These are phyloP conservation scores for Beta vulgaris DNA, from an alignment of 148 eudicot species.

Conservation along the genomic window DNA sequence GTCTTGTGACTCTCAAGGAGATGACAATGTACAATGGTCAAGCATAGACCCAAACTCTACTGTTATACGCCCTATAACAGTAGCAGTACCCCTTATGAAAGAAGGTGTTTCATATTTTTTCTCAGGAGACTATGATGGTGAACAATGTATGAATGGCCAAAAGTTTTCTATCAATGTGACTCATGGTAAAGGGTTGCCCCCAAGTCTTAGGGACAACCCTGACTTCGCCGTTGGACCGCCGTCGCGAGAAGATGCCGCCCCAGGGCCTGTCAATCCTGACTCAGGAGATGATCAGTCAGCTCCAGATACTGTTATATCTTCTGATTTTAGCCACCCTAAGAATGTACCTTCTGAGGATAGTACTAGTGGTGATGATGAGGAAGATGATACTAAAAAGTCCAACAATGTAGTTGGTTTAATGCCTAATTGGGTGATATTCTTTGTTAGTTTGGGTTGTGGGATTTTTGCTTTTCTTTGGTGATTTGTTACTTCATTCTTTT, in stretches of 20 bases:
- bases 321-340: conserved; percentile 60
- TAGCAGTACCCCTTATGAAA: conserved; percentile 58
- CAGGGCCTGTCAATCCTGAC: conserved; percentile 42
- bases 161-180: conserved; percentile 64
- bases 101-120: conserved; percentile 71
- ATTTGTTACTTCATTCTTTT: conserved; percentile 5
- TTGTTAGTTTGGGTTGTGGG: conserved; percentile 28
- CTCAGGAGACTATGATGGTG: conserved; percentile 88
- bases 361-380: conserved; percentile 26
- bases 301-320: conserved; percentile 53
- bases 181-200: conserved; percentile 72
- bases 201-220: conserved; percentile 40
- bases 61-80: conserved; percentile 33
- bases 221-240: conserved; percentile 19
- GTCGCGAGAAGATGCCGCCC: conserved; percentile 30
- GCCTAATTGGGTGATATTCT: conserved; percentile 16
- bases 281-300: conserved; percentile 52
- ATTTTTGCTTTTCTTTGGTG: conserved; percentile 27
- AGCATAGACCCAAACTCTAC: conserved; percentile 58
- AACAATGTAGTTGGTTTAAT: conserved; percentile 28
- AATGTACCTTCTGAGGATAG: conserved; percentile 26
- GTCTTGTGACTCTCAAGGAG: conserved; percentile 51
- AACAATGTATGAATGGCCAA: conserved; percentile 70
- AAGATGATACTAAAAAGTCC: conserved; percentile 21
- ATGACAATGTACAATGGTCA: conserved; percentile 54